phyloP scores from a whole-genome alignment of 768 basidiomycete genomes.

The Lactarius indigo region DNA sequence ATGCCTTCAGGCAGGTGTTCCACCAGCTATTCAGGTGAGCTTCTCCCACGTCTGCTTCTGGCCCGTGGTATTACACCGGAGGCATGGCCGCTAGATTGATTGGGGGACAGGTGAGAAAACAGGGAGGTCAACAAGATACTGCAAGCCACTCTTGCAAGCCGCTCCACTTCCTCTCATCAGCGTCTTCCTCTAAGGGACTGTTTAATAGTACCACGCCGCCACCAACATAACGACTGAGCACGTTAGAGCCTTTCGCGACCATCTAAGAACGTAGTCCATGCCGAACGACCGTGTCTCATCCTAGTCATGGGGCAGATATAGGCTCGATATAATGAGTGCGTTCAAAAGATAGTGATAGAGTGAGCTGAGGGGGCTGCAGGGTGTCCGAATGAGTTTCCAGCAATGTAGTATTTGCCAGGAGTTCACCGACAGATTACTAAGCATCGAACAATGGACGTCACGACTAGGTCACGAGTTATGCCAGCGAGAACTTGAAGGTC shows the following conservation, averaged over 20 bases:
- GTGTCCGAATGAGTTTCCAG: too few species aligned
- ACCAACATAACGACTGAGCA: background rate
- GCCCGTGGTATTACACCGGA: background rate
- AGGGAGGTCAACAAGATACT: background rate
- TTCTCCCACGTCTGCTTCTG: background rate
- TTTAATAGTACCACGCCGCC: too few species aligned
- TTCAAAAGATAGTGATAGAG: too few species aligned
- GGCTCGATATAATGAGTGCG: too few species aligned
- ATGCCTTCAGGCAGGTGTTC: too few species aligned
- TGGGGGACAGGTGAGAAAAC: background rate
- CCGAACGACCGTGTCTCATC: background rate
- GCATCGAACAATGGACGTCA: too few species aligned
- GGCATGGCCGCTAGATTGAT: background rate
- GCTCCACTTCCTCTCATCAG: background rate
- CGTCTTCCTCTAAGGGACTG: background rate
- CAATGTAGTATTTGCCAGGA: too few species aligned
- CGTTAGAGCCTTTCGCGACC: background rate
- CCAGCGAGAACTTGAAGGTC: too few species aligned
- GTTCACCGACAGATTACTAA: too few species aligned
- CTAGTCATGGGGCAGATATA: background rate
- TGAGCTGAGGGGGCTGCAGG: too few species aligned
- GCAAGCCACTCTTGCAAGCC: background rate
- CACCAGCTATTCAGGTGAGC: too few species aligned
- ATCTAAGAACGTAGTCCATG: background rate
- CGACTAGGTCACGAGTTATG: too few species aligned